These are phyloP conservation scores for Poa pratensis DNA, from an alignment of 176 grass and related monocot species.

Conservation along the genomic window DNA sequence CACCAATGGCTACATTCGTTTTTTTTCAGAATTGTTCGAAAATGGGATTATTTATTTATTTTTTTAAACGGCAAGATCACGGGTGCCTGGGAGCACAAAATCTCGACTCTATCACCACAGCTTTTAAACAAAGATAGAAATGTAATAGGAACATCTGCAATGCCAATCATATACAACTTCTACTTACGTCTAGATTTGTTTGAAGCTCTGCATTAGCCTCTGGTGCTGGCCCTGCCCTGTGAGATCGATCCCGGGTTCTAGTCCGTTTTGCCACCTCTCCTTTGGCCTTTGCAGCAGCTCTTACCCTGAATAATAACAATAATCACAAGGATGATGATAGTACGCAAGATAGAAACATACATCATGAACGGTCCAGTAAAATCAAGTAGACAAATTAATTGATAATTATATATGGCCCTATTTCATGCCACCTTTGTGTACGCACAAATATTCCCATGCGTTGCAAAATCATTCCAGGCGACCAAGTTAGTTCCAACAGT, in stretches of 20 bases:
- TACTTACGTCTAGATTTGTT: constrained; percentile 57
- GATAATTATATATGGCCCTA: background rate
- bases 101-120: background rate
- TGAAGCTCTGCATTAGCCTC: constrained; percentile 62
- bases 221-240: constrained; percentile 46
- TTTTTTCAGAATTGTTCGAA: no score
- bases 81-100: no score
- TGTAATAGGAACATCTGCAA: background rate
- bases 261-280: constrained; percentile 44
- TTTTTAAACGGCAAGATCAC: no score
- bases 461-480: background rate
- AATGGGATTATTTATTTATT: no score
- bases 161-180: constrained; percentile 17
- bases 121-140: background rate
- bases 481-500: background rate
- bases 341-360: constrained; percentile 5
- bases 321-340: background rate
- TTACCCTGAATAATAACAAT: constrained; percentile 37
- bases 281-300: constrained; percentile 45
- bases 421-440: background rate
- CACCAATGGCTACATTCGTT: no score
- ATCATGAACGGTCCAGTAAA: constrained; percentile 5
- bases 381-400: constrained; percentile 29
- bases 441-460: constrained; percentile 3
- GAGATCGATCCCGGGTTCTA: constrained; percentile 44